Conservation (phyloP, 139 green algal species). For the Pseudopediastrum boryanum region DNA sequence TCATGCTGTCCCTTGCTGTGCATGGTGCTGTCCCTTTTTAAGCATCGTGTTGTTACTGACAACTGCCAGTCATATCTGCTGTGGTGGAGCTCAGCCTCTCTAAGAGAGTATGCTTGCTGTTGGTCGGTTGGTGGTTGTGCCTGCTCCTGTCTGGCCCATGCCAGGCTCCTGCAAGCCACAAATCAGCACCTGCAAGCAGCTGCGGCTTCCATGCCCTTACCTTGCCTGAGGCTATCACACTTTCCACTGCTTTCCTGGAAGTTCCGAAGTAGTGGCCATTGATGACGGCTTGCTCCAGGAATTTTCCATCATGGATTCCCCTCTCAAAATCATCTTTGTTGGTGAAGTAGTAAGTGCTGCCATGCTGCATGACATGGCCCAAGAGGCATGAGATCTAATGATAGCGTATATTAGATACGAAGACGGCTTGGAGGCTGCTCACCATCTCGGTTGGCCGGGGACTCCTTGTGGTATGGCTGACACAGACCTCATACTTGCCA, state of each 20-base stretch:
- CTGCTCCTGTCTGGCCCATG: neutral
- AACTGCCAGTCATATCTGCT: too few relatives aligned
- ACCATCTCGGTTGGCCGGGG: conserved; percentile 47
- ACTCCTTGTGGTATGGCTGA: conserved; percentile 78
- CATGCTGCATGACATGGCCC: conserved; percentile 56
- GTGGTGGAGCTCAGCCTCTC: conserved; percentile 6
- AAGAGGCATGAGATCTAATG: neutral
- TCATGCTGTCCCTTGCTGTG: too few relatives aligned
- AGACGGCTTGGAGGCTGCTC: neutral
- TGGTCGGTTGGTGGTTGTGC: neutral
- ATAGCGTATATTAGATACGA: neutral
- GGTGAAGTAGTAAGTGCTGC: conserved; percentile 84
- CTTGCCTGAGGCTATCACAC: conserved; percentile 55
- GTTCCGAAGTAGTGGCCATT: conserved; percentile 90
- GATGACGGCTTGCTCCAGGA: conserved; percentile 87
- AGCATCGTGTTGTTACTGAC: too few relatives aligned
- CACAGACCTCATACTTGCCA: conserved; percentile 75
- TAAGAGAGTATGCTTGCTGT: neutral
- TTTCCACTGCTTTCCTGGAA: conserved; percentile 59
- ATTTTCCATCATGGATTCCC: conserved; percentile 73
- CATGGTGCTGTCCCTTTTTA: too few relatives aligned
- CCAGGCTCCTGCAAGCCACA: neutral
- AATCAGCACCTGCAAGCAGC: neutral
- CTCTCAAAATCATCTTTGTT: conserved; percentile 73
- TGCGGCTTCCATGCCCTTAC: conserved; percentile 18